A percentile compares a stretch with the other conserved stretches of the same genome.
Conservation (phyloP, 306 rosid genomes). For the Leucaena leucocephala region DNA sequence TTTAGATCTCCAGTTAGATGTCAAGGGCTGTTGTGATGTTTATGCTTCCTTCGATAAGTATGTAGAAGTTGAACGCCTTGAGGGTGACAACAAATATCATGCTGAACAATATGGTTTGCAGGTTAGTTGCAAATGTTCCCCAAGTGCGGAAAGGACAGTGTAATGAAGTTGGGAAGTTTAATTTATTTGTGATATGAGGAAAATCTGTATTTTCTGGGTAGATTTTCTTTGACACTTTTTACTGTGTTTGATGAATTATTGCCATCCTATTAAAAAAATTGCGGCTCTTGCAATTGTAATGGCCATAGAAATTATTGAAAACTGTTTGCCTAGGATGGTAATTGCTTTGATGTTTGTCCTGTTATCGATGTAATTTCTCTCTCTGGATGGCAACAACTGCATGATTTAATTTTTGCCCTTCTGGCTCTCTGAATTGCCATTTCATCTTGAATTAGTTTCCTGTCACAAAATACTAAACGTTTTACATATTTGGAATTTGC, state of each 20-base stretch:
- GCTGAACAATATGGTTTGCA: slow-evolving; percentile 93
- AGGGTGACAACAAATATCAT: slow-evolving; percentile 93
- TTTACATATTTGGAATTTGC: not conserved
- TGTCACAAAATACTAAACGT: not conserved
- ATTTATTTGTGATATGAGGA: not conserved
- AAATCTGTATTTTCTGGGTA: slow-evolving; percentile 9
- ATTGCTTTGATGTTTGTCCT: too few relatives aligned
- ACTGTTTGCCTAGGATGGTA: not conserved
- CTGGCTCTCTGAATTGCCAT: not conserved
- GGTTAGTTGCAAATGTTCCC: slow-evolving; percentile 50
- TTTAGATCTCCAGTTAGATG: slow-evolving; percentile 95
- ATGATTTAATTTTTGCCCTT: not conserved
- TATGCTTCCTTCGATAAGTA: slow-evolving; percentile 95
- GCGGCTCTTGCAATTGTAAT: not conserved
- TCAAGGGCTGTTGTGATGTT: slow-evolving; percentile 93
- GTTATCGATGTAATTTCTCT: not conserved
- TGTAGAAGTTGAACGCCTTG: slow-evolving; percentile 93
- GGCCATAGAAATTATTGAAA: not conserved
- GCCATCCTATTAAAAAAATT: not conserved
- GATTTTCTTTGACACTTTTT: slow-evolving; percentile 12
- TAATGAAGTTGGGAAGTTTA: slow-evolving; percentile 9
- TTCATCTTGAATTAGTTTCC: slow-evolving; percentile 1
- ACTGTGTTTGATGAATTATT: slow-evolving; percentile 1
- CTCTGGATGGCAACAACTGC: not conserved
- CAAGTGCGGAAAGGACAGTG: slow-evolving; percentile 12